Percentiles rank a stretch among this genome's conserved stretches.
Conservation (phyloP, 164 flowering plant species). For the Magnolia changhungtana region DNA sequence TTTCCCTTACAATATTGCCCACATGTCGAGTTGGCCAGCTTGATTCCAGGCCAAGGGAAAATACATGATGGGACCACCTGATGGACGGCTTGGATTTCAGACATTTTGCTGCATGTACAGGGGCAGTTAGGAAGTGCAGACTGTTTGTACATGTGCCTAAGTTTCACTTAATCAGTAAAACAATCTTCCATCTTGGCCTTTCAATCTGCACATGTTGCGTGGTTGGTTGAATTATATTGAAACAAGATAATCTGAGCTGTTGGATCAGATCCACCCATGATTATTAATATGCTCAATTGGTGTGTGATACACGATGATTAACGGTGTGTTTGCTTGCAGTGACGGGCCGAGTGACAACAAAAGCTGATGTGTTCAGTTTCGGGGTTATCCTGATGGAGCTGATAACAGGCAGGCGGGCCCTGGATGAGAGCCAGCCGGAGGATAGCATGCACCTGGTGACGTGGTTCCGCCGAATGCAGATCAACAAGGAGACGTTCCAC, state of each 20-base stretch:
- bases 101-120: neutral
- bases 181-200: too few species aligned
- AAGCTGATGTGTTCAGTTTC: constrained; percentile 87
- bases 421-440: constrained; percentile 73
- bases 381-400: constrained; percentile 95
- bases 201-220: too few species aligned
- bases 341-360: constrained; percentile 85
- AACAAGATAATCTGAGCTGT: too few species aligned
- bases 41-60: neutral
- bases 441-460: constrained; percentile 78
- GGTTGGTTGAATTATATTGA: too few species aligned
- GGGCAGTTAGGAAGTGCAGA: neutral
- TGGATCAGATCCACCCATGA: too few species aligned
- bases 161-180: too few species aligned
- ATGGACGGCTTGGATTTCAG: neutral
- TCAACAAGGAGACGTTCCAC: constrained; percentile 55
- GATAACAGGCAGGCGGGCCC: constrained; percentile 76
- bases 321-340: constrained; percentile 31
- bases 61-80: neutral
- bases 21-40: neutral
- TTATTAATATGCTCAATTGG: neutral
- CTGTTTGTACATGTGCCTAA: too few species aligned
- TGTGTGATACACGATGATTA: neutral
- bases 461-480: constrained; percentile 78
- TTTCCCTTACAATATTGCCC: neutral